A percentile compares a stretch with the other conserved stretches of the same genome.
These are phyloP conservation scores for Suhomyces coccinellae DNA, from an alignment of 1,139 yeast genomes.

Conservation along the genomic window DNA sequence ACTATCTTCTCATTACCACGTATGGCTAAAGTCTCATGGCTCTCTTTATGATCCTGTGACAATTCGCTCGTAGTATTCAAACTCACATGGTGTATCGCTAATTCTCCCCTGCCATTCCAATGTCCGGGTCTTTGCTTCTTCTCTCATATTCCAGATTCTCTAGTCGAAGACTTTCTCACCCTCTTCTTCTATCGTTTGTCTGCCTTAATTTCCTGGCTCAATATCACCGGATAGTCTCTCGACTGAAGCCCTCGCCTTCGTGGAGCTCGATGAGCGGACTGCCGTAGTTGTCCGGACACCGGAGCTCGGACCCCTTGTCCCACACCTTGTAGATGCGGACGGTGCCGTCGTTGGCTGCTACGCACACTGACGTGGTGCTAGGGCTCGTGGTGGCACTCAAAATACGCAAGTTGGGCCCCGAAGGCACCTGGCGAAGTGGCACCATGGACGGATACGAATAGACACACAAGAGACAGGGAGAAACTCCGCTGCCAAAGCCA, in stretches of 20 bases:
- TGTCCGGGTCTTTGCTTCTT: no score
- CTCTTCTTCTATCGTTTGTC: no score
- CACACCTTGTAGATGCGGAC: constrained; percentile 73
- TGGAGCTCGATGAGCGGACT: constrained; percentile 58
- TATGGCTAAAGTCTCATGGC: no score
- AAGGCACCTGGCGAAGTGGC: constrained; percentile 50
- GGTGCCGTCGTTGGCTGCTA: constrained; percentile 76
- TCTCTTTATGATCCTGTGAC: no score
- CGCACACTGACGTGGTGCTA: constrained; percentile 58
- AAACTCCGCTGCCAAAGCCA: constrained; percentile 62
- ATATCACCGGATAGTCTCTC: background rate
- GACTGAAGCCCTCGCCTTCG: constrained; percentile 48
- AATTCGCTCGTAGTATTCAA: no score
- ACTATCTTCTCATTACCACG: no score
- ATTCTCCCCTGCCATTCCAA: no score
- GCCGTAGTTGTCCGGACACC: constrained; percentile 46
- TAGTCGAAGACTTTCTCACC: no score
- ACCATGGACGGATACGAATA: constrained; percentile 68
- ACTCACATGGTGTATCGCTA: no score
- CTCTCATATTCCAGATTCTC: no score
- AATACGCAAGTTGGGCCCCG: constrained; percentile 55
- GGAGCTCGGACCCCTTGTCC: constrained; percentile 38
- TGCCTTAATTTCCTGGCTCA: no score
- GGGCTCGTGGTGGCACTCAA: constrained; percentile 69
- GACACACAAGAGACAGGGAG: constrained; percentile 41